phyloP scores from a whole-genome alignment of 2,329 filamentous ascomycete species.

The Calonectria pseudoreteaudii region DNA sequence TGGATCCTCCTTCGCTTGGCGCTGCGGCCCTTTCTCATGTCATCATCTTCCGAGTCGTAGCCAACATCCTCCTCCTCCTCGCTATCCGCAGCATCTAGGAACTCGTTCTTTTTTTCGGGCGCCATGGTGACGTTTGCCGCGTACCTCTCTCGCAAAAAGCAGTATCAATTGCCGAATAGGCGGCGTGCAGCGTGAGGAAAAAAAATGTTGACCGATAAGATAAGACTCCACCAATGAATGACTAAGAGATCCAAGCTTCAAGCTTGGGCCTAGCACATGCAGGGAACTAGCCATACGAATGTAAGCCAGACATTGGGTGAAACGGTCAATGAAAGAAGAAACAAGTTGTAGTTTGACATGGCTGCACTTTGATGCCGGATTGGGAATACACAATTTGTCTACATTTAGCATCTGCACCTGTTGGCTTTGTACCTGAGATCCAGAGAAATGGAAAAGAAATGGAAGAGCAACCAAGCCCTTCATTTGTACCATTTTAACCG shows the following conservation, averaged over 20 bases:
- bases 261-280: neutral
- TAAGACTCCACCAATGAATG: conserved; percentile 1
- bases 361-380: neutral
- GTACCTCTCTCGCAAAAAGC: neutral
- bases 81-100: conserved; percentile 71
- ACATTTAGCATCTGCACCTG: neutral
- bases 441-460: neutral
- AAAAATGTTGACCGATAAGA: neutral
- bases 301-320: neutral
- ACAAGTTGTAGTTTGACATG: neutral
- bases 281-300: neutral
- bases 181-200: neutral
- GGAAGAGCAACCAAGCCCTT: neutral
- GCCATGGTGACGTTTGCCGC: conserved; percentile 62
- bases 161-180: neutral
- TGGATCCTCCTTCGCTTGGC: conserved; percentile 74
- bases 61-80: conserved; percentile 68
- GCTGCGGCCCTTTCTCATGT: conserved; percentile 71
- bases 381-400: neutral
- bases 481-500: neutral
- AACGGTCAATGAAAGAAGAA: neutral
- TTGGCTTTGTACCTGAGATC: neutral
- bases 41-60: conserved; percentile 77
- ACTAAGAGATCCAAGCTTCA: neutral
- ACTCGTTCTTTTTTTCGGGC: conserved; percentile 78